These are phyloP conservation scores for Vachellia collinsii DNA, from an alignment of 306 rosid genomes.

Conservation along the genomic window DNA sequence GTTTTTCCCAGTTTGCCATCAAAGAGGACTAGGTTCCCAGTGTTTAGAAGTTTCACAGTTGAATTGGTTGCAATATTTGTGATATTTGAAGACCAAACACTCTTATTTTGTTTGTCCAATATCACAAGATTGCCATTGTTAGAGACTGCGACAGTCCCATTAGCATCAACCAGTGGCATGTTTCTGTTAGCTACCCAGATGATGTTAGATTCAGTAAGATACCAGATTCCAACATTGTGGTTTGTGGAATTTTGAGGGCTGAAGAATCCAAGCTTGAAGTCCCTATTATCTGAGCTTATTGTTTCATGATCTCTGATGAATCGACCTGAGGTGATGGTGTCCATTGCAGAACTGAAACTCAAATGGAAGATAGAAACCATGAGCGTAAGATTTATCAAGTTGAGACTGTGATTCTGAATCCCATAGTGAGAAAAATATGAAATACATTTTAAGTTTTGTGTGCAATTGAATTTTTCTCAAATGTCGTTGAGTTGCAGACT, in stretches of 20 bases:
- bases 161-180: not conserved
- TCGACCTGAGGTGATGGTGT: not conserved
- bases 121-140: not conserved
- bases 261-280: not conserved
- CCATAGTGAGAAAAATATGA: constrained; percentile 11
- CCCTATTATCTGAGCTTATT: not conserved
- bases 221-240: not conserved
- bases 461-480: not conserved
- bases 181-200: not conserved
- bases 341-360: not conserved
- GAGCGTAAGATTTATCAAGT: not conserved
- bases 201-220: not conserved
- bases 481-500: no score
- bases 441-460: not conserved
- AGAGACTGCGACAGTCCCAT: not conserved
- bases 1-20: not conserved
- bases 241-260: not conserved
- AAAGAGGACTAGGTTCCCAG: constrained; percentile 35
- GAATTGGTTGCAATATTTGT: not conserved
- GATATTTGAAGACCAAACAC: not conserved
- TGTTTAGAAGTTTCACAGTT: constrained; percentile 32
- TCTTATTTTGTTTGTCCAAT: not conserved
- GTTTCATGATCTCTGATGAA: not conserved
- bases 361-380: not conserved
- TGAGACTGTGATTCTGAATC: not conserved